These are phyloP conservation scores for Ophiognomonia clavigignenti-juglandacearum DNA, from an alignment of 2,329 filamentous ascomycete species.

Conservation along the genomic window DNA sequence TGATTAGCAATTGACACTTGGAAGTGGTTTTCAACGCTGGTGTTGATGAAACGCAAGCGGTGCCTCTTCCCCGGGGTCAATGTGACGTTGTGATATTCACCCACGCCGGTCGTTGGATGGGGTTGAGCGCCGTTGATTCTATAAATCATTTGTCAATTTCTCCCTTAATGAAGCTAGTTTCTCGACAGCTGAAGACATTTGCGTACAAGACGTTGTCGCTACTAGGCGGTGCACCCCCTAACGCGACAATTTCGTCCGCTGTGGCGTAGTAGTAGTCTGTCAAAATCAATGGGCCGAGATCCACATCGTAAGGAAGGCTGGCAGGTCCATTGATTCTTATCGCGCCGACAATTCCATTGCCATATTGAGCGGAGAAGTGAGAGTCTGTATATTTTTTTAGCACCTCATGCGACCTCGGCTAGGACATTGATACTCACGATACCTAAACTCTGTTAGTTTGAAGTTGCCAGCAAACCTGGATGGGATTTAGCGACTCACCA, in stretches of 20 bases:
- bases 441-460: slow-evolving; percentile 17
- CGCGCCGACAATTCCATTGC: slow-evolving; percentile 42
- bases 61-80: slow-evolving; percentile 41
- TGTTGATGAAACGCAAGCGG: slow-evolving; percentile 46
- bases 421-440: slow-evolving; percentile 22
- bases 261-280: slow-evolving; percentile 44
- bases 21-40: slow-evolving; percentile 19
- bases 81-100: slow-evolving; percentile 29
- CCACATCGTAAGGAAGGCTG: slow-evolving; percentile 43
- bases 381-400: slow-evolving; percentile 25
- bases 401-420: background rate
- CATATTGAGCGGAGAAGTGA: slow-evolving; percentile 41
- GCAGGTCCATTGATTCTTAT: slow-evolving; percentile 44
- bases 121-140: slow-evolving; percentile 38
- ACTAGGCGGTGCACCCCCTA: slow-evolving; percentile 22
- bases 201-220: slow-evolving; percentile 34
- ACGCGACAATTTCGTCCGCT: slow-evolving; percentile 24
- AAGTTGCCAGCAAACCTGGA: background rate
- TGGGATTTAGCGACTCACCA: slow-evolving; percentile 17
- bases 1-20: slow-evolving; percentile 43
- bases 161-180: too few relatives aligned
- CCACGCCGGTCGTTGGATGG: slow-evolving; percentile 24
- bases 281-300: slow-evolving; percentile 44
- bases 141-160: background rate
- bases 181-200: background rate